Conservation (phyloP, 2,329 filamentous ascomycete genomes). For the Cordyceps fumosorosea region DNA sequence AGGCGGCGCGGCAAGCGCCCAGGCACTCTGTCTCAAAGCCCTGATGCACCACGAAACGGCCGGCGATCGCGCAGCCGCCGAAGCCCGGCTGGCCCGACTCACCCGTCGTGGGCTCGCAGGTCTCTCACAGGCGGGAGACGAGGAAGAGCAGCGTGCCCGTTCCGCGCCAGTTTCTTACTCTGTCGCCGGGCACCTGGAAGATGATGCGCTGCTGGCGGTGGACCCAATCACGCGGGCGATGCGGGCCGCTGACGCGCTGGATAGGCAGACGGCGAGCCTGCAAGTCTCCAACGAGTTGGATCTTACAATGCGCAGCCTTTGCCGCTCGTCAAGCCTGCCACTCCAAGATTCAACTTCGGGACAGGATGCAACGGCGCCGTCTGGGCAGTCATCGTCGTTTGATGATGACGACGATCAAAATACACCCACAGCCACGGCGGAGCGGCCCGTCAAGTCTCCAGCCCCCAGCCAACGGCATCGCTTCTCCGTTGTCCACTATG, state of each 20-base stretch:
- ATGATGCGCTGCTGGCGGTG: not conserved
- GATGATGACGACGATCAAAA: not conserved
- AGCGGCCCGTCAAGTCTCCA: not conserved
- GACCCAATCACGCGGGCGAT: conserved; percentile 50
- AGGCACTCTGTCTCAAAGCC: conserved; percentile 45
- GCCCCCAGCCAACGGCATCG: not conserved
- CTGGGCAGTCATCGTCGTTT: conserved; percentile 26
- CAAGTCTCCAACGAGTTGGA: conserved; percentile 45
- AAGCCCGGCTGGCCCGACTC: conserved; percentile 43
- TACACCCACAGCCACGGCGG: not conserved
- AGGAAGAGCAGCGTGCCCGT: not conserved
- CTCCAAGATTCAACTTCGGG: conserved; percentile 22
- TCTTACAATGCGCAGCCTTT: conserved; percentile 32
- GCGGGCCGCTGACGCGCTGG: conserved; percentile 52
- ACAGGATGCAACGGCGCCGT: conserved; percentile 36
- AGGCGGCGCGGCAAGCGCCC: conserved; percentile 50
- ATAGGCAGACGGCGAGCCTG: conserved; percentile 48
- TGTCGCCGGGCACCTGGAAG: not conserved
- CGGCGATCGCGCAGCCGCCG: conserved; percentile 43
- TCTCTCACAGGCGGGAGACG: conserved; percentile 18
- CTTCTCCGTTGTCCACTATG: conserved; percentile 9
- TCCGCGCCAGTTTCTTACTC: not conserved
- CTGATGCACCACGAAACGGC: conserved; percentile 47
- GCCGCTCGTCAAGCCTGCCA: conserved; percentile 45
- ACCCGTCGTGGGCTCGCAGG: conserved; percentile 43